These are phyloP conservation scores for Fusarium dlaminii DNA, from an alignment of 2,329 filamentous ascomycete species.

Conservation along the genomic window DNA sequence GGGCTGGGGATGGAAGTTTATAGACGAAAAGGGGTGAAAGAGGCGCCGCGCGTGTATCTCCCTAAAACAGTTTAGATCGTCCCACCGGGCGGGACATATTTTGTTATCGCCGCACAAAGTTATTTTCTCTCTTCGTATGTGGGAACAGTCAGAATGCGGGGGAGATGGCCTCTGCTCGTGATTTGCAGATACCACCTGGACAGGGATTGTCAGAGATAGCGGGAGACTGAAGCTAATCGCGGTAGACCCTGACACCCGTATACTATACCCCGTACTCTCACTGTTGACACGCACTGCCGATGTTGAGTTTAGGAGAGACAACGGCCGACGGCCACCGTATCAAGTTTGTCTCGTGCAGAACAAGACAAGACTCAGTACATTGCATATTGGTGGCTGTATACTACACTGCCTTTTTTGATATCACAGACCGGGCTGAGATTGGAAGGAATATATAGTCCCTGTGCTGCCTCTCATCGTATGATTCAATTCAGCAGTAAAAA, in stretches of 20 bases:
- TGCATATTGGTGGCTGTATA: background rate
- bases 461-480: background rate
- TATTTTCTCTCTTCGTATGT: background rate
- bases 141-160: background rate
- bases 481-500: background rate
- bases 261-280: background rate
- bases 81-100: background rate
- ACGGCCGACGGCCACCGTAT: background rate
- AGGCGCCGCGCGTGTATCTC: slow-evolving; percentile 36
- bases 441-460: background rate
- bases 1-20: slow-evolving; percentile 19
- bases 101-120: background rate
- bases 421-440: background rate
- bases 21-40: slow-evolving; percentile 41
- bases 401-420: background rate
- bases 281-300: background rate
- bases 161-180: background rate
- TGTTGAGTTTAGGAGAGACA: background rate
- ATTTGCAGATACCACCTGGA: background rate
- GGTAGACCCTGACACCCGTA: background rate
- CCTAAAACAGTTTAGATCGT: slow-evolving; percentile 6
- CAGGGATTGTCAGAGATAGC: background rate
- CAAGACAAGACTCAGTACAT: background rate
- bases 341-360: background rate
- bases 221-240: background rate